Percentiles rank a stretch among this genome's conserved stretches.
Evolutionary conservation across 306 rosid genomes (phyloP).

Genomic region (Delonix regia): DNA sequence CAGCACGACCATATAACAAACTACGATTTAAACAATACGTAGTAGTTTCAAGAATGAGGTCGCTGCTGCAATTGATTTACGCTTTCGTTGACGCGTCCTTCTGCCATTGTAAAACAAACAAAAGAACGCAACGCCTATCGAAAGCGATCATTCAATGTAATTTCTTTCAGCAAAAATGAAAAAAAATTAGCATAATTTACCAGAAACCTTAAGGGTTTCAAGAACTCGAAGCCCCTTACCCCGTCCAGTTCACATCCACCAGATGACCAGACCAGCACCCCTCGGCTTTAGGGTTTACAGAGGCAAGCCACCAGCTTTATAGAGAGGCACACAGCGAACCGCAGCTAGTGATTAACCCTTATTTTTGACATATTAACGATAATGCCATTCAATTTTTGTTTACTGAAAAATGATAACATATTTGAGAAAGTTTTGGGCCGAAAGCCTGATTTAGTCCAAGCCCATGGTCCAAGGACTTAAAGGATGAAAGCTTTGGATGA

Average conservation of each 20-base stretch:
- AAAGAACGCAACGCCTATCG: constrained; percentile 90
- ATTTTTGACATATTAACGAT: neutral
- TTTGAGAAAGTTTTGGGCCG: neutral
- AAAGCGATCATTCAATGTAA: constrained; percentile 46
- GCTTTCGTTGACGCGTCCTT: constrained; percentile 94
- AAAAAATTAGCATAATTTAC: neutral
- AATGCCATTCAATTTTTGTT: neutral
- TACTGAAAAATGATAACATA: no score
- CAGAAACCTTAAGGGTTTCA: neutral
- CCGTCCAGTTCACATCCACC: neutral
- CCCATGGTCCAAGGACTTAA: neutral
- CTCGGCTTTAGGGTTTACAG: neutral
- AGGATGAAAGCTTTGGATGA: neutral
- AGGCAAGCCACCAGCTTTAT: neutral
- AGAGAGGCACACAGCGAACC: neutral
- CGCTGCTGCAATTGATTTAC: constrained; percentile 51
- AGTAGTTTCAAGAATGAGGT: constrained; percentile 24
- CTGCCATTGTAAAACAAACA: constrained; percentile 44
- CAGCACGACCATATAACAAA: constrained; percentile 49
- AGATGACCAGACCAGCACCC: neutral
- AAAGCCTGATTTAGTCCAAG: no score
- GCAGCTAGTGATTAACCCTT: neutral
- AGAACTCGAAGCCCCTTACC: neutral
- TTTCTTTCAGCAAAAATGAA: no score
- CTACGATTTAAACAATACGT: constrained; percentile 38